Percentiles rank a stretch among this genome's conserved stretches.
phyloP scores from a whole-genome alignment of 345 rosid genomes.

The Microcos paniculata region DNA sequence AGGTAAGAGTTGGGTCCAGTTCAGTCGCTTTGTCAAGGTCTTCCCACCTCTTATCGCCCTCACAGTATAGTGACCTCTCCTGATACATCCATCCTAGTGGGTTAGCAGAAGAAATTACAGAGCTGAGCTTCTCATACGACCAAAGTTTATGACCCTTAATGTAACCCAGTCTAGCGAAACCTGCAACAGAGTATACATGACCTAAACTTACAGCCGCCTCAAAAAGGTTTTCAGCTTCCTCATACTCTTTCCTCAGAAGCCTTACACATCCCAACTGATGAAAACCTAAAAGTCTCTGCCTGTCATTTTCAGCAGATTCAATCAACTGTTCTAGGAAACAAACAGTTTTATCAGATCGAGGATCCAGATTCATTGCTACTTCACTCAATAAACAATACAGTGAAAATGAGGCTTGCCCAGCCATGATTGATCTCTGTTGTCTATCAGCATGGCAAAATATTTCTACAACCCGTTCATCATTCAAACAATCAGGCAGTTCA shows the following conservation, averaged over 20 bases:
- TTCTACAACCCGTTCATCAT: constrained; percentile 64
- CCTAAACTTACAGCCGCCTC: constrained; percentile 68
- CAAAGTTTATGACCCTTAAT: constrained; percentile 59
- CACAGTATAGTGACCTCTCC: constrained; percentile 89
- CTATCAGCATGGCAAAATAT: constrained; percentile 52
- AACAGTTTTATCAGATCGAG: constrained; percentile 63
- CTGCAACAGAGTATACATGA: constrained; percentile 76
- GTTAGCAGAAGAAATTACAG: constrained; percentile 61
- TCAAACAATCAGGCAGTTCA: constrained; percentile 77
- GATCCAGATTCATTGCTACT: constrained; percentile 78
- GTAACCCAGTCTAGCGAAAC: constrained; percentile 77
- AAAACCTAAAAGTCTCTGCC: constrained; percentile 74
- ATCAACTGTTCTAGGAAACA: constrained; percentile 61
- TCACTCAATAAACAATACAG: constrained; percentile 84
- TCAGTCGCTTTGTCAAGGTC: constrained; percentile 90
- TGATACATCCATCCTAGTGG: constrained; percentile 96
- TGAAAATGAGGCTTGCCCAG: constrained; percentile 74
- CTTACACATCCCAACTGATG: constrained; percentile 92
- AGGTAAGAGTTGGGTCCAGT: constrained; percentile 85
- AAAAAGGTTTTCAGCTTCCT: constrained; percentile 70
- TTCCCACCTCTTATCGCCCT: constrained; percentile 71
- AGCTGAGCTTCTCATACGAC: constrained; percentile 80
- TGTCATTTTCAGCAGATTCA: constrained; percentile 68
- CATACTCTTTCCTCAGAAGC: constrained; percentile 79
- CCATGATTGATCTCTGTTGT: constrained; percentile 67